Base-by-base conservation (phyloP, 2,329 filamentous ascomycete species). In the Fusarium pseudonygamai region DNA sequence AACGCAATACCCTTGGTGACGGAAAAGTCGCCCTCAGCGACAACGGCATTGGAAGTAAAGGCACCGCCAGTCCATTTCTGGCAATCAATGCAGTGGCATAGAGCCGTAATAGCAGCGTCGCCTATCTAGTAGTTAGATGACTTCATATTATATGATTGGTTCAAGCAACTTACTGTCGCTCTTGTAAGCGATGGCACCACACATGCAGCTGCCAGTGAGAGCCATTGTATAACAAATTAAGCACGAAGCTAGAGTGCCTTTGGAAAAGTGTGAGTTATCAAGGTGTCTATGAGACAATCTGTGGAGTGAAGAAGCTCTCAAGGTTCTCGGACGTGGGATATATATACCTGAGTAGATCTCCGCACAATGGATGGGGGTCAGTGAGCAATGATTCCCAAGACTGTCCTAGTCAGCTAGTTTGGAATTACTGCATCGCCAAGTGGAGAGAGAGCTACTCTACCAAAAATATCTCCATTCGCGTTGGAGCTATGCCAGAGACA, bases 21-120 rank as follows among this genome's bases (percentile, higher is more conserved):
- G 37, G 82, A 82, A 79, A 89, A 87, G 32, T 78, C 78, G 14
- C 77, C 77, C 22, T 85, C 83, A 8, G 86, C 82, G 6, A 89
- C 83, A 6, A 89, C 82, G 15, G 83, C 83, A 76, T 89, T 90
- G 75, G 87, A 85, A 37, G 87, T 88, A 76, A 84, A 89, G 20
- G 87, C 83, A n/a, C 85, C 82, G 43, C 87, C 87, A 14, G 86
- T 84, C 85, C 85, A 87, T 80, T 89, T 89, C 71, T 89, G 87
- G 76, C 87, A 89, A 68, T 88, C 87, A 18, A 76, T 73, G 77
- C 87, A 88, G 75, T 88, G 86, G 79, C 87, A 89, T 39, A 89
- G 79, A 12, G 86, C 86, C 24, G 82, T 85, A 7, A 79, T 61
- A 22, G 78, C 80, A 8, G 83, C 78, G 42, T 86, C 83, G 16